A percentile compares a stretch with the other conserved stretches of the same genome.
Conservation (phyloP, 225 moss, liverwort and hornwort species). For the Sphagnum tenellum region DNA sequence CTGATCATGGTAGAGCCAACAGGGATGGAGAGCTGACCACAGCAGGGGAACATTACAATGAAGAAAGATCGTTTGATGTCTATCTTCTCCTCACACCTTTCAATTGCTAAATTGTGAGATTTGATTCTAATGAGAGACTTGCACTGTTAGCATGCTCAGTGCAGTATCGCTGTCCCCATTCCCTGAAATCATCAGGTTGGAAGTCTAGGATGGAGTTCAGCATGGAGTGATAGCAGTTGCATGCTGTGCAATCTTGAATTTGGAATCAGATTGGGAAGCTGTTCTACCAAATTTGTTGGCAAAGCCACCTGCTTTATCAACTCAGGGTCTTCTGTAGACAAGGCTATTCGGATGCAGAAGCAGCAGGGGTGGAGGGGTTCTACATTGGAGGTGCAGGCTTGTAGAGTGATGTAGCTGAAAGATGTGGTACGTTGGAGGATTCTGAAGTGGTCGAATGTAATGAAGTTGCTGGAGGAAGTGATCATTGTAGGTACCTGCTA, state of each 20-base stretch:
- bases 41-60: slow-evolving; percentile 19
- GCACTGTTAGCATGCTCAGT: not conserved
- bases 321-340: slow-evolving; percentile 3
- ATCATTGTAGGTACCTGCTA: slow-evolving; percentile 84
- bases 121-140: not conserved
- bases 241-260: not conserved
- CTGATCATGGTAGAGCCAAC: slow-evolving; percentile 12
- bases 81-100: slow-evolving; percentile 4
- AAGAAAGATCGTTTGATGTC: slow-evolving; percentile 11
- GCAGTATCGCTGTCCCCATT: not conserved
- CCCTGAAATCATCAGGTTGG: not conserved
- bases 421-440: slow-evolving; percentile 8
- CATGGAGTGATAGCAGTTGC: not conserved
- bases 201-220: not conserved
- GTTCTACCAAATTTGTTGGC: slow-evolving; percentile 40
- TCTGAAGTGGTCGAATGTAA: slow-evolving; percentile 18
- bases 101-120: too few relatives aligned
- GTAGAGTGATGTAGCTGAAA: slow-evolving; percentile 61
- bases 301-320: slow-evolving; percentile 11
- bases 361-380: slow-evolving; percentile 88
- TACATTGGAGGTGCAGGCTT: slow-evolving; percentile 70
- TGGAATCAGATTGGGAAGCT: slow-evolving; percentile 42
- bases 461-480: slow-evolving; percentile 25
- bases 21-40: slow-evolving; percentile 12
- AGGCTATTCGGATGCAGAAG: slow-evolving; percentile 29